Conservation (phyloP, 768 basidiomycete genomes). For the Tricholoma matsutake region DNA sequence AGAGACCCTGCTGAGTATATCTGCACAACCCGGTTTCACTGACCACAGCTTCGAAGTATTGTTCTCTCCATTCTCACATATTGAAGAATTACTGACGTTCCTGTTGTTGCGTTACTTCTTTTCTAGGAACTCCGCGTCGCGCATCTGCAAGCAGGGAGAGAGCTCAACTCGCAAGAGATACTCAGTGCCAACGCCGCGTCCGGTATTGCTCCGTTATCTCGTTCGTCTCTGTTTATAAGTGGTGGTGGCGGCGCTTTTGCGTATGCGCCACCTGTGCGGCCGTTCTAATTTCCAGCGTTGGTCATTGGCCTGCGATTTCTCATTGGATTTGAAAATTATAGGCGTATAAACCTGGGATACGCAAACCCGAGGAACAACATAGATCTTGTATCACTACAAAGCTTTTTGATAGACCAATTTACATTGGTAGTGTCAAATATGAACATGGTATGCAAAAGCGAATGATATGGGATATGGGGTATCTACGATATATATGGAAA, state of each 20-base stretch:
- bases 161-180: constrained; percentile 42
- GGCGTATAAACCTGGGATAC: background rate
- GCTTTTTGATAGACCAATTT: background rate
- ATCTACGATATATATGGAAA: too few relatives aligned
- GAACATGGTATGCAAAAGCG: background rate
- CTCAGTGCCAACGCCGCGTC: background rate
- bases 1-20: constrained; percentile 37
- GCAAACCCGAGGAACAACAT: background rate
- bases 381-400: background rate
- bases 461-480: too few relatives aligned
- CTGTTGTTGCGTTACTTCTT: background rate
- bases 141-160: constrained; percentile 36
- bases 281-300: background rate
- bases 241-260: background rate
- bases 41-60: constrained; percentile 50
- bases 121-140: constrained; percentile 52
- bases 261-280: constrained; percentile 3
- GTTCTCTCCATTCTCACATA: background rate
- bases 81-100: background rate
- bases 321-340: background rate
- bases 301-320: background rate
- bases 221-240: background rate
- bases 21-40: constrained; percentile 32
- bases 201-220: background rate
- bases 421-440: background rate